Evolutionary conservation across 768 basidiomycete genomes (phyloP), one percentile per base, ranked within the genome.

Genomic region (Lactifluus echinatus): DNA sequence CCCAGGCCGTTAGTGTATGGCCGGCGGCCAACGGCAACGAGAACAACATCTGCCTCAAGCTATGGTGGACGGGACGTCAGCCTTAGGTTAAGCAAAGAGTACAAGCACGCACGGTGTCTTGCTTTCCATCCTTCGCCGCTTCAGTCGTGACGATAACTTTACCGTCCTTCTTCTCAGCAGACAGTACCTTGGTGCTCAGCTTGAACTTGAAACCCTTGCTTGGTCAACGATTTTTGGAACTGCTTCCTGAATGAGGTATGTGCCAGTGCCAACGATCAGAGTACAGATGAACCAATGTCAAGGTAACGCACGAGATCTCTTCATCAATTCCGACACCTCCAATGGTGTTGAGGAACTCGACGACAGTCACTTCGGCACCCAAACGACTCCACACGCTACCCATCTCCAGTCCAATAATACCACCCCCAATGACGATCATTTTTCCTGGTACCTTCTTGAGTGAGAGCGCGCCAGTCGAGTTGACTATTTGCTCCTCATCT

Each of bases 121-220:
- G 83, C 74, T 93, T 92, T 66, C 93, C 94, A 56, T 85, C 92
- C 71, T 98, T 96, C 50, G 91, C 92, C 34, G 87, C 79, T 73
- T 97, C 93, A 26, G 93, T 93, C 69, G 89, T 78, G 63, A 98
- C 72, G 63, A 76, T 65, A 58, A 98, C 89, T 67, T 88, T 88
- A 54, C 89, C 93, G 62, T 92, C 88, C 59, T 79, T 79, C 77
- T 93, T 93, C 69, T 94, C 88, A 24, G 93, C 92, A 17, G 84
- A 83, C 34, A 92, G 67, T 29, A 97, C 94, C 75, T 95, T 95
- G 67, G 93, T 95, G 79, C 90, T 91, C 59, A 95, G 79, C 76
- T 93, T 93, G 83, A 99, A 99, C 74, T 98, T 97, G 72, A 99
- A 68, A 45, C 93, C 93, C 70, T 99, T n/a, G 96, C 75, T 97